phyloP scores from a whole-genome alignment of 2,329 filamentous ascomycete genomes.

The Neofusicoccum umdonicola region DNA sequence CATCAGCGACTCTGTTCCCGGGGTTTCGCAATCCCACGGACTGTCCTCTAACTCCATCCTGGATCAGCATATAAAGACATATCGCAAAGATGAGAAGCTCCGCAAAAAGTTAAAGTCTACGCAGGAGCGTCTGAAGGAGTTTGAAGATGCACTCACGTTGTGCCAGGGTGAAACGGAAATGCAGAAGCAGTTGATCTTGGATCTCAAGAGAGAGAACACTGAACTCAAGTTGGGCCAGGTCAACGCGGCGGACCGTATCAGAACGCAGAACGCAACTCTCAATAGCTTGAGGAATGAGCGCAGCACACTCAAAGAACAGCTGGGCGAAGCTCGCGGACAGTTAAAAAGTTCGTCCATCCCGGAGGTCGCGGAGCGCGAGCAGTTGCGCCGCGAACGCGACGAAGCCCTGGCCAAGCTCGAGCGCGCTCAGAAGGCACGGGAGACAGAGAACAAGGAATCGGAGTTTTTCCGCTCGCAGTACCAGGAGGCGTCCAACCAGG shows the following conservation, averaged over 20 bases:
- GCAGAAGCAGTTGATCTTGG: not conserved
- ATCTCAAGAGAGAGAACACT: not conserved
- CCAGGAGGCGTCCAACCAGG: constrained; percentile 28
- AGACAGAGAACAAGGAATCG: constrained; percentile 45
- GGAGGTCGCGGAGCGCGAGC: constrained; percentile 6
- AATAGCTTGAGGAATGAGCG: constrained; percentile 22
- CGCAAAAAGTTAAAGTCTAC: constrained; percentile 23
- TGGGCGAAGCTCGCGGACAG: constrained; percentile 3
- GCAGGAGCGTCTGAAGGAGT: constrained; percentile 26
- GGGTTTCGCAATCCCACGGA: not conserved
- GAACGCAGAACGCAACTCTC: constrained; percentile 32
- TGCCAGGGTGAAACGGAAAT: constrained; percentile 9
- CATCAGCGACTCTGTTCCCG: not conserved
- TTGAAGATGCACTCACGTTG: constrained; percentile 27
- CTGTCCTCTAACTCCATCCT: not conserved
- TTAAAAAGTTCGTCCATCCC: constrained; percentile 1
- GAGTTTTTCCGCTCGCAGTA: constrained; percentile 61
- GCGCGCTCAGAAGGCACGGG: constrained; percentile 30
- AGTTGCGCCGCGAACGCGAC: constrained; percentile 24
- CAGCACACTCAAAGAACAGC: not conserved
- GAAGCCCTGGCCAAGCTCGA: constrained; percentile 28
- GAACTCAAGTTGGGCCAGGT: not conserved
- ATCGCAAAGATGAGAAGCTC: constrained; percentile 23
- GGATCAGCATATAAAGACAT: not conserved
- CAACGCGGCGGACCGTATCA: constrained; percentile 11